phyloP scores from a whole-genome alignment of 768 basidiomycete genomes.

The Termitomyces sp. region DNA sequence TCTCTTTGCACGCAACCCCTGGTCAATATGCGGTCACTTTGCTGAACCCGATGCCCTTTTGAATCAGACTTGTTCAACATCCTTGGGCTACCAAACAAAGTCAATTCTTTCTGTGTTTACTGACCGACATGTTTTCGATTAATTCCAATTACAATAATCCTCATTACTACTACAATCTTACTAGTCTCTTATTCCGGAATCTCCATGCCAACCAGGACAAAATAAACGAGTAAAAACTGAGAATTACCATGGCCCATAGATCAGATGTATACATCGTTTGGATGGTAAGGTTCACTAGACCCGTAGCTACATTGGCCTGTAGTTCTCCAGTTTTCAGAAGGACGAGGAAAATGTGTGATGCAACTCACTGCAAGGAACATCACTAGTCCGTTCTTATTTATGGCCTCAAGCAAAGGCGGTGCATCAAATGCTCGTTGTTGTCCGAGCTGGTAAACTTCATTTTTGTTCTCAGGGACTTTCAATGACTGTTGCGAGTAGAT shows the following conservation, averaged over 20 bases:
- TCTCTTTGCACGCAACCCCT: not conserved
- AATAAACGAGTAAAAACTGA: constrained; percentile 53
- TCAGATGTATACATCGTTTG: constrained; percentile 75
- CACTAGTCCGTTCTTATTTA: constrained; percentile 75
- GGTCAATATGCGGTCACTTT: not conserved
- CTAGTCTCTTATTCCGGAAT: constrained; percentile 16
- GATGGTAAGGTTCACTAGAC: constrained; percentile 74
- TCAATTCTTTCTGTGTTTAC: not conserved
- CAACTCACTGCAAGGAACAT: constrained; percentile 76
- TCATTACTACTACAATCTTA: constrained; percentile 7
- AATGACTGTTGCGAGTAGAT: constrained; percentile 21
- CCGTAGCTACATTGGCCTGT: constrained; percentile 86
- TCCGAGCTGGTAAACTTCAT: not conserved
- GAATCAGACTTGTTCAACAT: not conserved
- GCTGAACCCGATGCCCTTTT: not conserved
- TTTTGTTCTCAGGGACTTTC: constrained; percentile 9
- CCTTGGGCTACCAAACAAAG: not conserved
- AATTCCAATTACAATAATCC: not conserved
- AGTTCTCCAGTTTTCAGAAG: not conserved
- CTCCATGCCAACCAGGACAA: constrained; percentile 64
- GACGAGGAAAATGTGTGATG: not conserved
- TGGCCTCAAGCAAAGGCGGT: constrained; percentile 60
- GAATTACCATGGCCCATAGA: constrained; percentile 49
- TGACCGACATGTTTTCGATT: no score
- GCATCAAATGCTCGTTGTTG: constrained; percentile 6